A percentile compares a stretch with the other conserved stretches of the same genome.
Evolutionary conservation across 2,329 filamentous ascomycete species (phyloP).

Genomic region (Diaporthe caulivora): DNA sequence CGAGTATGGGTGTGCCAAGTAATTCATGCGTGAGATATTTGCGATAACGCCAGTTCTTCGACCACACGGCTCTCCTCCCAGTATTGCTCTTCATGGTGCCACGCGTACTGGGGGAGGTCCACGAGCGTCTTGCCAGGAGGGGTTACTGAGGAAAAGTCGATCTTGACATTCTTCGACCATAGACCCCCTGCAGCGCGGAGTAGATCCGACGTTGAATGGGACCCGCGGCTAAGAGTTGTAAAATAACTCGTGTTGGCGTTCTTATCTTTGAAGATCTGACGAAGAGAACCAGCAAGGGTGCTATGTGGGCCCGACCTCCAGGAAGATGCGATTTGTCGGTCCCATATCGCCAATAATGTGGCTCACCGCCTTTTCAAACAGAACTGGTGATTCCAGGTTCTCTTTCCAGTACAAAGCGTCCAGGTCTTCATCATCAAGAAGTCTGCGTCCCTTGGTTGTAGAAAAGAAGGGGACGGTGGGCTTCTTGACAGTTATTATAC

Average conservation of each 20-base stretch:
- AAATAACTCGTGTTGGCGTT: not conserved
- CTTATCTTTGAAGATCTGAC: not conserved
- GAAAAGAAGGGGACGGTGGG: not conserved
- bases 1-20: not conserved
- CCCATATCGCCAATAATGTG: not conserved
- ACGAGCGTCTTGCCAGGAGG: not conserved
- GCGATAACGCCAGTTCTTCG: not conserved
- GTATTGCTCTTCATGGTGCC: not conserved
- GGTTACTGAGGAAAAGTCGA: not conserved
- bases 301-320: not conserved
- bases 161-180: not conserved
- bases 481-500: not conserved
- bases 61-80: not conserved
- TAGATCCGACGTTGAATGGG: not conserved
- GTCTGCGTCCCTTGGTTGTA: not conserved
- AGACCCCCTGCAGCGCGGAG: not conserved
- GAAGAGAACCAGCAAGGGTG: not conserved
- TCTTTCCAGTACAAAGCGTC: not conserved
- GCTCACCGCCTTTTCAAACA: not conserved
- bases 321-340: not conserved
- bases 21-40: not conserved
- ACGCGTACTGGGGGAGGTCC: not conserved
- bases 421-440: not conserved
- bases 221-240: not conserved
- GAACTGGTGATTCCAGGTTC: not conserved